A percentile compares a stretch with the other conserved stretches of the same genome.
Conservation (phyloP, 2,329 filamentous ascomycete species). For the Phaeosphaeria sp. region DNA sequence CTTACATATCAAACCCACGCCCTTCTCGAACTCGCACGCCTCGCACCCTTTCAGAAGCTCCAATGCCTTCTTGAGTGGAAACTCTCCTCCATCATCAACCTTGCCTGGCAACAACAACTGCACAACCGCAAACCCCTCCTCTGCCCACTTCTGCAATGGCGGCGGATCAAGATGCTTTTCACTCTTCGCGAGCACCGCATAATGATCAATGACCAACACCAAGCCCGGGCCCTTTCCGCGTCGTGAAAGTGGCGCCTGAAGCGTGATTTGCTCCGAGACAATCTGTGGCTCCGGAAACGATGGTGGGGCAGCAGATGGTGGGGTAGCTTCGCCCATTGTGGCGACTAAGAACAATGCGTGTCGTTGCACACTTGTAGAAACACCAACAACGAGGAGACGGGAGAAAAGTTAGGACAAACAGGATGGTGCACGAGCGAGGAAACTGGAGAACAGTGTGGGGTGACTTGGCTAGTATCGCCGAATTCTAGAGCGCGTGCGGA, state of each 20-base stretch:
- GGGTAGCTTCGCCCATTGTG: conserved; percentile 20
- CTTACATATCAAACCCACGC: conserved; percentile 42
- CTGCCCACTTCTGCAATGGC: conserved; percentile 71
- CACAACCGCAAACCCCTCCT: conserved; percentile 70
- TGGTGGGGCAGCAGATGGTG: conserved; percentile 19
- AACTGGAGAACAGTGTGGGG: conserved; percentile 8
- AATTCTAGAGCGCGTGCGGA: background rate
- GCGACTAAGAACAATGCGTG: background rate
- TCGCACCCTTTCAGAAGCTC: conserved; percentile 28
- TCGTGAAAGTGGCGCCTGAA: conserved; percentile 58
- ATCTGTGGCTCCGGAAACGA: conserved; percentile 25
- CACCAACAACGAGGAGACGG: background rate
- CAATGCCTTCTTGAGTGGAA: conserved; percentile 37
- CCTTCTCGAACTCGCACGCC: conserved; percentile 31
- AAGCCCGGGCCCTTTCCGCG: conserved; percentile 57
- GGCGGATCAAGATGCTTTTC: conserved; percentile 58
- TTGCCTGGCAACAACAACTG: conserved; percentile 55
- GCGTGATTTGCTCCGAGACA: conserved; percentile 37
- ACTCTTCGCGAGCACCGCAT: conserved; percentile 33
- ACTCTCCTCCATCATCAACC: conserved; percentile 40
- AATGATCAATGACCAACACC: conserved; percentile 52
- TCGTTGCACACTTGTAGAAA: background rate
- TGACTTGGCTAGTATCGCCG: conserved; percentile 4
- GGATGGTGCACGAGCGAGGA: conserved; percentile 3
- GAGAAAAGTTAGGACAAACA: background rate